phyloP scores from a whole-genome alignment of 352 stramenopile genomes.

The Phytophthora gonapodyides region DNA sequence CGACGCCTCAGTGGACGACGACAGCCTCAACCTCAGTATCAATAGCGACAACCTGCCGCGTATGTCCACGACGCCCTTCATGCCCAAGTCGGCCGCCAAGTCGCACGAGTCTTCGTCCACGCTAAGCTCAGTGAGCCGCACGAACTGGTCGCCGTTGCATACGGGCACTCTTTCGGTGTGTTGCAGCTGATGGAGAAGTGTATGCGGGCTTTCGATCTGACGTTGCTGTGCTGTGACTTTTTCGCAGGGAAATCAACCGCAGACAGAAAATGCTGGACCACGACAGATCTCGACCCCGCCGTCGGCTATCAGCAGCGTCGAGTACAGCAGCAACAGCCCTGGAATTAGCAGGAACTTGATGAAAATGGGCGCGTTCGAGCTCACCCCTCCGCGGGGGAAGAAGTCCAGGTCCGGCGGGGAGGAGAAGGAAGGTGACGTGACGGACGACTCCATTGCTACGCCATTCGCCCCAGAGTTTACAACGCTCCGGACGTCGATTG shows the following conservation, averaged over 20 bases:
- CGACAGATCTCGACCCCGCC: slow-evolving; percentile 52
- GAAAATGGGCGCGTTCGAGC: slow-evolving; percentile 83
- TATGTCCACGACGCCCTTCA: slow-evolving; percentile 72
- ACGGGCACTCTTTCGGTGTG: slow-evolving; percentile 57
- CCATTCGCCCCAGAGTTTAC: slow-evolving; percentile 64
- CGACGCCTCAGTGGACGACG: slow-evolving; percentile 45
- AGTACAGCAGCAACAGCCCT: slow-evolving; percentile 58
- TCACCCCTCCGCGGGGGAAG: slow-evolving; percentile 54
- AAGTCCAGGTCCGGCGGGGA: slow-evolving; percentile 24
- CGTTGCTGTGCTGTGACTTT: slow-evolving; percentile 1
- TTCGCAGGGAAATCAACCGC: slow-evolving; percentile 14
- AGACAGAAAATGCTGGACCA: slow-evolving; percentile 21
- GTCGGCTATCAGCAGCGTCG: slow-evolving; percentile 79
- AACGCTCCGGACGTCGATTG: slow-evolving; percentile 44
- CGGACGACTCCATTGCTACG: slow-evolving; percentile 40
- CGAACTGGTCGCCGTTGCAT: slow-evolving; percentile 60
- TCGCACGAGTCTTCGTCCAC: slow-evolving; percentile 46
- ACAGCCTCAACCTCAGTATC: slow-evolving; percentile 65
- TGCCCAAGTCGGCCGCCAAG: slow-evolving; percentile 49
- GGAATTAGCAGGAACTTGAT: slow-evolving; percentile 79
- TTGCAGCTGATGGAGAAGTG: not conserved
- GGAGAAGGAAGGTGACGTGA: slow-evolving; percentile 31
- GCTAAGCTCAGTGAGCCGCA: slow-evolving; percentile 51
- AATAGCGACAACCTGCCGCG: slow-evolving; percentile 63
- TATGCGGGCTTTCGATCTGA: slow-evolving; percentile 2